Evolutionary conservation across 2,329 filamentous ascomycete species (phyloP).

Genomic region (Drechslerella dactyloides): DNA sequence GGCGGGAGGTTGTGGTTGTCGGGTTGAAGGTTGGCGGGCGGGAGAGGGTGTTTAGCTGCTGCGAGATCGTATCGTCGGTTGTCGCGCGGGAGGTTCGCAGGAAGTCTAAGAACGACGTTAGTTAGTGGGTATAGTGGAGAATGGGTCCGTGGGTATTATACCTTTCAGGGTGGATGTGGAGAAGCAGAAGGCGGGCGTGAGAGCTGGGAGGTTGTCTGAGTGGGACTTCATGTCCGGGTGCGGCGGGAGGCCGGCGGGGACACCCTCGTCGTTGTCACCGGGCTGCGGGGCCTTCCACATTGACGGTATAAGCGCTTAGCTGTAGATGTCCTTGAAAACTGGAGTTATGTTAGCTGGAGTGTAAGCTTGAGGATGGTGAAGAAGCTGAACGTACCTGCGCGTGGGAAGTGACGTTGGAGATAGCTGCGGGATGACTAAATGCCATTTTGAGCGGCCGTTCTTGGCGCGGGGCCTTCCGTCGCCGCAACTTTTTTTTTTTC

Average conservation of each 20-base stretch:
- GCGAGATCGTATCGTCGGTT: slow-evolving; percentile 90
- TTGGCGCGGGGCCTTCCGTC: slow-evolving; percentile 1
- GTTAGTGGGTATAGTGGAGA: slow-evolving; percentile 34
- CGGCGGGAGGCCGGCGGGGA: slow-evolving; percentile 8
- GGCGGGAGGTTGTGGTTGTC: slow-evolving; percentile 71
- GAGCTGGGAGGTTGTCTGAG: slow-evolving; percentile 58
- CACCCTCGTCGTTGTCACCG: slow-evolving; percentile 6
- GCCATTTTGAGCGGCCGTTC: background rate
- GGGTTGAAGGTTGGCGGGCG: slow-evolving; percentile 74
- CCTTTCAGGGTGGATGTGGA: slow-evolving; percentile 72
- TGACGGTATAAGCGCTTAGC: background rate
- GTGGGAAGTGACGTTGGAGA: slow-evolving; percentile 1
- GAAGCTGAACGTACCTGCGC: background rate
- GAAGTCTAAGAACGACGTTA: slow-evolving; percentile 72
- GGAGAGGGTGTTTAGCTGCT: slow-evolving; percentile 82
- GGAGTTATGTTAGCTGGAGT: background rate
- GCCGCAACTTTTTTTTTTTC: slow-evolving; percentile 2
- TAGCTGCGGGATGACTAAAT: background rate
- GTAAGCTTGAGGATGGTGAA: background rate
- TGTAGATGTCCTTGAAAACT: background rate
- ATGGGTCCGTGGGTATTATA: slow-evolving; percentile 56
- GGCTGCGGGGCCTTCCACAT: slow-evolving; percentile 45
- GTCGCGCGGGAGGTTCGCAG: slow-evolving; percentile 80
- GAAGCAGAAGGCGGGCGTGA: slow-evolving; percentile 81
- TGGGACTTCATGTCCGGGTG: slow-evolving; percentile 30